Evolutionary conservation across 1,284 basidiomycete genomes (phyloP).

Genomic region (Cerrena zonata): DNA sequence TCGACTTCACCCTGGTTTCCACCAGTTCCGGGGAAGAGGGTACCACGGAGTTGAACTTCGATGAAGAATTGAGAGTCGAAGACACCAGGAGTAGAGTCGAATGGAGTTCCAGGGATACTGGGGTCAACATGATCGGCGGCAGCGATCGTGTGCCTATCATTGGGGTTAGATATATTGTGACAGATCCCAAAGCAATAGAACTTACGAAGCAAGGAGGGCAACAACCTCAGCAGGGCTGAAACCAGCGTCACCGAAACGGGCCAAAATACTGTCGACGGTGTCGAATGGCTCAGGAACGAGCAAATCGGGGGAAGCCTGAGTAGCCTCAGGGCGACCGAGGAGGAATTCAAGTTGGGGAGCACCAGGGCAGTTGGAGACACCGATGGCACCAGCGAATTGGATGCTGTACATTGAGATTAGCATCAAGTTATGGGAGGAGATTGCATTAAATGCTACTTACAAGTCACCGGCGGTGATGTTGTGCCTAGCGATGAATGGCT

Average conservation of each 20-base stretch:
- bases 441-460: conserved; percentile 11
- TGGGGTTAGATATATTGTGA: conserved; percentile 6
- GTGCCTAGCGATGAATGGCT: conserved; percentile 22
- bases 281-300: conserved; percentile 28
- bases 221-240: conserved; percentile 26
- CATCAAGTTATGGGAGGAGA: not conserved
- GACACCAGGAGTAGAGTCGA: conserved; percentile 27
- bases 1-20: conserved; percentile 23
- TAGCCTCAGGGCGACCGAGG: conserved; percentile 17
- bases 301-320: conserved; percentile 20
- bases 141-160: conserved; percentile 23
- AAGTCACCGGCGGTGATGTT: conserved; percentile 27
- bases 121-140: conserved; percentile 23
- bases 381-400: conserved; percentile 27
- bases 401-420: conserved; percentile 15
- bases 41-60: conserved; percentile 33
- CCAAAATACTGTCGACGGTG: conserved; percentile 24
- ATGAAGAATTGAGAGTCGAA: conserved; percentile 40
- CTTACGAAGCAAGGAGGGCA: conserved; percentile 23
- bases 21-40: conserved; percentile 26
- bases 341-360: conserved; percentile 25
- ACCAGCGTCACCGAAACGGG: conserved; percentile 22
- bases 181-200: not conserved
- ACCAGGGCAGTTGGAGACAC: conserved; percentile 25
- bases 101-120: conserved; percentile 21